Evolutionary conservation across 805 yeast species (phyloP).

Genomic region (Peterozyma toletana): DNA sequence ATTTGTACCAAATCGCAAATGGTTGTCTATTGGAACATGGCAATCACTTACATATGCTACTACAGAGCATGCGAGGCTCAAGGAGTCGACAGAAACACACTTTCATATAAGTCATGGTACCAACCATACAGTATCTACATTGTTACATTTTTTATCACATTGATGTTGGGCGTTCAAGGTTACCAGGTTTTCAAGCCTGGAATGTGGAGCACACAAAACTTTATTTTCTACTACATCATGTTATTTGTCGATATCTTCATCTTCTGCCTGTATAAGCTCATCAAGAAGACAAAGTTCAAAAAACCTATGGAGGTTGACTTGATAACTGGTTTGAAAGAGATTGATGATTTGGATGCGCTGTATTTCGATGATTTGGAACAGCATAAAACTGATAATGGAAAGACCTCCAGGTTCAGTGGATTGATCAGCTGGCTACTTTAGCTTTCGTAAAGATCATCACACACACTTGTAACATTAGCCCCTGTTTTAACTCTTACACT

Average conservation of each 20-base stretch:
- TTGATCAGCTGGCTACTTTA: no score
- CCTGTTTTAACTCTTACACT: no score
- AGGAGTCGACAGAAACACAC: conserved; percentile 32
- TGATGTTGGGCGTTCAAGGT: conserved; percentile 31
- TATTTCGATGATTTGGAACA: conserved; percentile 13
- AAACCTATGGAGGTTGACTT: conserved; percentile 26
- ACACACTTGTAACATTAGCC: no score
- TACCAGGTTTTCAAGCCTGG: conserved; percentile 32
- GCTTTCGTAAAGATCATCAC: no score
- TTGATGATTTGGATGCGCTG: conserved; percentile 25
- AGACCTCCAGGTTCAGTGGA: no score
- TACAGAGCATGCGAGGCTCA: conserved; percentile 56
- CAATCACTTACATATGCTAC: conserved; percentile 53
- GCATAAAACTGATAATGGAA: neutral
- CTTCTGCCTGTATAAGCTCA: conserved; percentile 27
- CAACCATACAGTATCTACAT: conserved; percentile 24
- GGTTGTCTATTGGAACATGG: conserved; percentile 18
- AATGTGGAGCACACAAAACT: conserved; percentile 28
- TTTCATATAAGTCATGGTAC: conserved; percentile 44
- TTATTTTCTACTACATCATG: conserved; percentile 36
- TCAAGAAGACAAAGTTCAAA: conserved; percentile 28
- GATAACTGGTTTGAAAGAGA: conserved; percentile 24
- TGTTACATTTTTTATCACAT: conserved; percentile 21
- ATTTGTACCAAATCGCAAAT: conserved; percentile 23
- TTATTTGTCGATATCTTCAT: conserved; percentile 31